Conservation (phyloP, 108 stramenopile genomes). For the Pseudonitzschia delicatissima region DNA sequence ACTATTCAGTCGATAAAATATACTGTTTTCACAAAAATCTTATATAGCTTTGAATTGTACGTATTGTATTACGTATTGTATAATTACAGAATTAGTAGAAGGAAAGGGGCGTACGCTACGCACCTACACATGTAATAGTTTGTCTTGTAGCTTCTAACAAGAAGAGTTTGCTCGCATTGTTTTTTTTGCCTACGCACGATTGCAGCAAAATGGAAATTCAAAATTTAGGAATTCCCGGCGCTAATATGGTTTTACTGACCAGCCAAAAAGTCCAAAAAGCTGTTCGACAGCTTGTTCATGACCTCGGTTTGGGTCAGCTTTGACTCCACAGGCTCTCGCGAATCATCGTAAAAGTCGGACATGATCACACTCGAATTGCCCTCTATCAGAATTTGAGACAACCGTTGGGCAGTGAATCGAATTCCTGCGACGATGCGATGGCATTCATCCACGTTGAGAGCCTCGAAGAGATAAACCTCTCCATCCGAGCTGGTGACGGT, state of each 20-base stretch:
- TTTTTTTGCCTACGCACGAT: too few species aligned
- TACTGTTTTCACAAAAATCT: too few species aligned
- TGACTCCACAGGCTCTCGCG: constrained; percentile 1
- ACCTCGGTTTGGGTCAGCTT: constrained; percentile 30
- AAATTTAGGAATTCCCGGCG: too few species aligned
- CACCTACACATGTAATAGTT: too few species aligned
- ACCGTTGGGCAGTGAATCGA: constrained; percentile 43
- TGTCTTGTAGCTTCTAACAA: too few species aligned
- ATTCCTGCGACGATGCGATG: constrained; percentile 61
- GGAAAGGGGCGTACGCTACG: too few species aligned
- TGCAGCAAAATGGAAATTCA: too few species aligned
- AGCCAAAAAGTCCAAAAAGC: constrained; percentile 42
- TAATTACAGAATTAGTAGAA: too few species aligned
- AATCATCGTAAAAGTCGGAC: constrained; percentile 49
- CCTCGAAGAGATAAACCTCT: constrained; percentile 67
- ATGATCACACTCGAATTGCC: constrained; percentile 48
- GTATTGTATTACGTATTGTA: too few species aligned
- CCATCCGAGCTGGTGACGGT: constrained; percentile 66
- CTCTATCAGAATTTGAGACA: constrained; percentile 47
- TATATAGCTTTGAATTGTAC: too few species aligned
- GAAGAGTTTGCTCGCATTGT: too few species aligned
- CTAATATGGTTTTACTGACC: not conserved
- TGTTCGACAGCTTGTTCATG: constrained; percentile 51
- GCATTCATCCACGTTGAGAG: constrained; percentile 36
- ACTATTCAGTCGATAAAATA: too few species aligned